Base-by-base conservation (phyloP, 805 yeast species). In the Barnettozyma californica region DNA sequence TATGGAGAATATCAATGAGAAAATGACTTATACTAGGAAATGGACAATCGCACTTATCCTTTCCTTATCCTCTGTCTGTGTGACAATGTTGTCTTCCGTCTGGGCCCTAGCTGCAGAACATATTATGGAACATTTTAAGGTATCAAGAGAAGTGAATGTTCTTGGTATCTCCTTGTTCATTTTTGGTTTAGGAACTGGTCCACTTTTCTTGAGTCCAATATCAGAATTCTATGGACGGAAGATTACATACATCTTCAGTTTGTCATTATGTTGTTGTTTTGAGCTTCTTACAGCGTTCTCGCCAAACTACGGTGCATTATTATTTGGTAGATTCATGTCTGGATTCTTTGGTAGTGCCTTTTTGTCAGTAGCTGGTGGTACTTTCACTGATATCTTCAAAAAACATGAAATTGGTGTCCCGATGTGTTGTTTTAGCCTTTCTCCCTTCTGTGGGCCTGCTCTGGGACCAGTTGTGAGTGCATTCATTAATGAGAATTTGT, bases 331-430 rank as follows among this genome's bases (percentile, higher is more conserved):
- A 53, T 78, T 84, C 54, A 65, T 83, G 51, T 79, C 82, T 11
- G 94, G 94, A 1, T 73, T 85, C 41, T 83, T 83, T 55, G 90
- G 90, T 4, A 81, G 88, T 44, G 83, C 87, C 2, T 85, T 89
- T 37, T 68, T 87, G 54, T 79, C 84, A 52, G 83, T 85, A 29
- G 88, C 89, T 9, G 90, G 91, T 33, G 95, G 94, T 19, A 75
- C 86, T 1, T 69, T 87, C 41, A 81, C 88, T 10, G 95, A 87
- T 63, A 71, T 86, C 48, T 87, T 81, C 70, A 69, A 69, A 18
- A 80, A 80, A 49, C 65, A 71, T 46, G 75, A 80, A 38, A 78
- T 89, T 47, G 87, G 87, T 29, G 66, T 74, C 9, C 90, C 94
- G 2, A 76, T 87, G 78, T 78, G 87, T 3, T 65, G 83, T 5